These are phyloP conservation scores for Fusarium circinatum DNA, from an alignment of 2,329 filamentous ascomycete species.

Conservation along the genomic window DNA sequence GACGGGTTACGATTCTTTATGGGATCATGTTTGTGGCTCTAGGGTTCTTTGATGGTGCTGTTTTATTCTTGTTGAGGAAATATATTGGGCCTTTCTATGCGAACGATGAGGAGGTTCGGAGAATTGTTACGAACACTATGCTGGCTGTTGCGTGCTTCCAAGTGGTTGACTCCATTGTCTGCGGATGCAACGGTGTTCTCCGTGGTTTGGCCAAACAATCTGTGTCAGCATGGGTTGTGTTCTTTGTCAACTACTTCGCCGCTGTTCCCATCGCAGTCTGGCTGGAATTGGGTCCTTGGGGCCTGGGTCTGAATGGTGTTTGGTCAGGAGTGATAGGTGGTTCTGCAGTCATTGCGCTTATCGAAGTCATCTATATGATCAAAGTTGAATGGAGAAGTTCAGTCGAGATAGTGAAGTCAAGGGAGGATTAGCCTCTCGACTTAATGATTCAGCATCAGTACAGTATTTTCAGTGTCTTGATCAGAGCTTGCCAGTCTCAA, in stretches of 20 bases:
- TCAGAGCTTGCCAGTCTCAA: no score
- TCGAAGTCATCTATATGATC: slow-evolving; percentile 23
- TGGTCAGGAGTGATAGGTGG: slow-evolving; percentile 30
- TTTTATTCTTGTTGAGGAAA: slow-evolving; percentile 11
- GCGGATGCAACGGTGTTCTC: slow-evolving; percentile 25
- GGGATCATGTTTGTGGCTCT: slow-evolving; percentile 12
- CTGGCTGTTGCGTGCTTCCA: slow-evolving; percentile 18
- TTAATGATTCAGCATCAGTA: neutral
- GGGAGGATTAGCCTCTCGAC: slow-evolving; percentile 7
- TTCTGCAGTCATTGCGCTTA: neutral
- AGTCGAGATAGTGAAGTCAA: slow-evolving; percentile 7
- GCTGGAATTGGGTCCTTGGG: slow-evolving; percentile 12
- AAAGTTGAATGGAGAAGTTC: slow-evolving; percentile 24
- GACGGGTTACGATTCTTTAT: slow-evolving; percentile 18
- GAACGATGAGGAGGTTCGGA: slow-evolving; percentile 1
- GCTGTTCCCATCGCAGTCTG: slow-evolving; percentile 28
- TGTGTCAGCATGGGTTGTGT: slow-evolving; percentile 27
- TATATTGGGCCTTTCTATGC: slow-evolving; percentile 22
- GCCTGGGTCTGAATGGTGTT: slow-evolving; percentile 15
- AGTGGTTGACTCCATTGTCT: slow-evolving; percentile 16
- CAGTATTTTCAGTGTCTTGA: no score
- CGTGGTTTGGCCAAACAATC: slow-evolving; percentile 24
- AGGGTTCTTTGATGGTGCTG: slow-evolving; percentile 6
- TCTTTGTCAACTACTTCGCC: slow-evolving; percentile 27
- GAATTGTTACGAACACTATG: slow-evolving; percentile 8